A percentile compares a stretch with the other conserved stretches of the same genome.
Evolutionary conservation across 345 rosid genomes (phyloP).

Genomic region (Lumnitzera racemosa): DNA sequence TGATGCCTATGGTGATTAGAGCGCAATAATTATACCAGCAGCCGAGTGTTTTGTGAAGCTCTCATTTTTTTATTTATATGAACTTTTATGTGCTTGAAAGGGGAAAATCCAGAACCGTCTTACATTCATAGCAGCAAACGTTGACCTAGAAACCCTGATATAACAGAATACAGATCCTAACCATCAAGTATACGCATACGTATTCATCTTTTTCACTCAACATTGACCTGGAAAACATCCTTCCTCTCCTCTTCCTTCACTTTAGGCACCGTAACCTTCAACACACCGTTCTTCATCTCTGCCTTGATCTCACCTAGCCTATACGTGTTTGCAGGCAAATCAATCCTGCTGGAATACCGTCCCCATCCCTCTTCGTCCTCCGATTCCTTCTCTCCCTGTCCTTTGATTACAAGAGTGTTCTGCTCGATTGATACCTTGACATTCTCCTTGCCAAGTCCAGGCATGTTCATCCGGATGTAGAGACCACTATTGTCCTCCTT

Average conservation of each 20-base stretch:
- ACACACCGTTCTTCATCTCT: constrained; percentile 87
- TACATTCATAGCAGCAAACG: no score
- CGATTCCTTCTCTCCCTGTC: constrained; percentile 40
- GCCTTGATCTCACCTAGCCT: constrained; percentile 54
- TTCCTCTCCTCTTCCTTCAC: constrained; percentile 49
- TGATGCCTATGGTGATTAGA: no score
- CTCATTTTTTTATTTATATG: no score
- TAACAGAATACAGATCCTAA: no score
- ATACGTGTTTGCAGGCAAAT: constrained; percentile 28
- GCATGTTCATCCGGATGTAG: constrained; percentile 33
- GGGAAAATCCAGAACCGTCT: no score
- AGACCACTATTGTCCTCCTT: constrained; percentile 34
- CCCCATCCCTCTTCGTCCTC: constrained; percentile 29
- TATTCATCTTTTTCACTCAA: constrained; percentile 17
- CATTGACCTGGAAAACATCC: constrained; percentile 37
- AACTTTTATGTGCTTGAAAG: no score
- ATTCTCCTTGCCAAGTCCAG: constrained; percentile 33
- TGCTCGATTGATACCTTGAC: constrained; percentile 42
- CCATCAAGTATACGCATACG: no score
- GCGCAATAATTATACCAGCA: no score
- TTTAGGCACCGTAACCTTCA: constrained; percentile 74
- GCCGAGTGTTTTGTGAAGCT: no score
- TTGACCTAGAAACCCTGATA: no score
- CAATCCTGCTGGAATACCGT: constrained; percentile 45
- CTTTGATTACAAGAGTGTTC: constrained; percentile 48